Percentiles rank a stretch among this genome's conserved stretches.
Conservation (phyloP, 2,329 filamentous ascomycete genomes). For the Paraconiothyrium brasiliense region DNA sequence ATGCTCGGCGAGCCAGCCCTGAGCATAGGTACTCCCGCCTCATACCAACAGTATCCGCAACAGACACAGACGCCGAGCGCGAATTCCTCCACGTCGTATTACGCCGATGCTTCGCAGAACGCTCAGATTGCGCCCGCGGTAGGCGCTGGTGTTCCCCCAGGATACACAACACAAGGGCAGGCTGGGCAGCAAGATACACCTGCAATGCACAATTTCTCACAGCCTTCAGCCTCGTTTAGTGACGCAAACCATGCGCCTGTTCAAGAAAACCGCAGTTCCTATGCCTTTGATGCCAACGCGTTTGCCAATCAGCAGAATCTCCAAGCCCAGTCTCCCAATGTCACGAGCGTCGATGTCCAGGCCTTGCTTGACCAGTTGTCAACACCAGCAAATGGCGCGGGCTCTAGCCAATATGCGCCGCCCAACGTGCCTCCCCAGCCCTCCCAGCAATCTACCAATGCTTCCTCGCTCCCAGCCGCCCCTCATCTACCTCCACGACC, state of each 20-base stretch:
- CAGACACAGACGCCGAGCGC: slow-evolving; percentile 44
- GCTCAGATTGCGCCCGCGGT: slow-evolving; percentile 32
- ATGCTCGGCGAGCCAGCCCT: slow-evolving; percentile 73
- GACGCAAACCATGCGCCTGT: slow-evolving; percentile 43
- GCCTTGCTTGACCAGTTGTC: slow-evolving; percentile 57
- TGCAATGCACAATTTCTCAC: slow-evolving; percentile 50
- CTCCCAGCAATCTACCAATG: slow-evolving; percentile 44
- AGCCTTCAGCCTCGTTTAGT: slow-evolving; percentile 45
- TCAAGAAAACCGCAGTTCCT: slow-evolving; percentile 42
- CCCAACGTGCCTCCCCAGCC: slow-evolving; percentile 41
- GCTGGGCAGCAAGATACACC: slow-evolving; percentile 48
- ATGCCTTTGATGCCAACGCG: slow-evolving; percentile 45
- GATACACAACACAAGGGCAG: slow-evolving; percentile 37
- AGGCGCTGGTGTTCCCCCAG: slow-evolving; percentile 34
- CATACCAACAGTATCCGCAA: slow-evolving; percentile 42
- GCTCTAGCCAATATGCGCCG: slow-evolving; percentile 45
- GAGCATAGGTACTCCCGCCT: slow-evolving; percentile 57
- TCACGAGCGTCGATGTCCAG: slow-evolving; percentile 56
- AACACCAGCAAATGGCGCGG: slow-evolving; percentile 42
- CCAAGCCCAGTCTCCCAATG: slow-evolving; percentile 42
- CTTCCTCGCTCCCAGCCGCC: slow-evolving; percentile 51
- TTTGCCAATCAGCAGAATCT: slow-evolving; percentile 40
- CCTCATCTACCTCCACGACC: slow-evolving; percentile 58
- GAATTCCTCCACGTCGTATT: slow-evolving; percentile 41
- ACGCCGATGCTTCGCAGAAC: slow-evolving; percentile 36